Evolutionary conservation across 163 green algal species (phyloP).

Genomic region (Prototheca wickerhamii): DNA sequence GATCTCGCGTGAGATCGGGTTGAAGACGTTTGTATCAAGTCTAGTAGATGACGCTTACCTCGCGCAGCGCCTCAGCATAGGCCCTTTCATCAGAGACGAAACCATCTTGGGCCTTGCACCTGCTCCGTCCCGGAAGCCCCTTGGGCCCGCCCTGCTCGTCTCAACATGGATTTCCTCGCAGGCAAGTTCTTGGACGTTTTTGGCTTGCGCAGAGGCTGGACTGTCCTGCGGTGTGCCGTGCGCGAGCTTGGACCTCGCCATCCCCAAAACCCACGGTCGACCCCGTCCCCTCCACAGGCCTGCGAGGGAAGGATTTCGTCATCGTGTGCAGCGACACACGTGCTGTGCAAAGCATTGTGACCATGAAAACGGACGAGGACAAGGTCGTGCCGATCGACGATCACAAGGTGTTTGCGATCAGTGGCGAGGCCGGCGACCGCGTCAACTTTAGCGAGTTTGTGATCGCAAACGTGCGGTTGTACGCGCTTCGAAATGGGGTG

Average conservation of each 20-base stretch:
- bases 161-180: constrained; percentile 20
- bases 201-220: neutral
- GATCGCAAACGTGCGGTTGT: constrained; percentile 91
- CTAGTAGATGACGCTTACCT: no score
- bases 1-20: no score
- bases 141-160: no score
- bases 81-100: no score
- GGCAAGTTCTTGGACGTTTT: neutral
- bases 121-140: no score
- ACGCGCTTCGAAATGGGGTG: constrained; percentile 74
- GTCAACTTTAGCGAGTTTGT: constrained; percentile 94
- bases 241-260: neutral
- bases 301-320: constrained; percentile 87
- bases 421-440: constrained; percentile 84
- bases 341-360: constrained; percentile 85
- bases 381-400: constrained; percentile 90
- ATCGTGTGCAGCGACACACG: constrained; percentile 86
- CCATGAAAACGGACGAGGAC: constrained; percentile 96
- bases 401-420: constrained; percentile 83
- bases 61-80: no score
- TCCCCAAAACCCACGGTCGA: neutral
- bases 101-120: no score
- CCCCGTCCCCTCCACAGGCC: constrained; percentile 44
- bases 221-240: no score
- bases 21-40: no score